These are phyloP conservation scores for Wickerhamomyces chambardii DNA, from an alignment of 805 yeast genomes.

Conservation along the genomic window DNA sequence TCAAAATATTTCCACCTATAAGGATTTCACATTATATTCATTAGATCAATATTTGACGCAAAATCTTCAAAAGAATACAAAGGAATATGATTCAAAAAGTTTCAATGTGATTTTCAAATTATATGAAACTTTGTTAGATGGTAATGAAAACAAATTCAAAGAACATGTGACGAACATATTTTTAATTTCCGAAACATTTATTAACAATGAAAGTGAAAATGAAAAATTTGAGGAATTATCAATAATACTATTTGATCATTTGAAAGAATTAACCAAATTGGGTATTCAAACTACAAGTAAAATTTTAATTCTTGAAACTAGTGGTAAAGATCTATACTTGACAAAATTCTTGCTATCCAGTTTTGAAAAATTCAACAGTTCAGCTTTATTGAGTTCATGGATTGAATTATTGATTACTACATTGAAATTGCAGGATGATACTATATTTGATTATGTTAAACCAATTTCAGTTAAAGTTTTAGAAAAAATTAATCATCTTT, in stretches of 20 bases:
- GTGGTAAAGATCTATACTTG: conserved; percentile 11
- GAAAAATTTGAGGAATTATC: conserved; percentile 11
- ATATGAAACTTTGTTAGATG: conserved; percentile 39
- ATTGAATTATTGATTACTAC: conserved; percentile 10
- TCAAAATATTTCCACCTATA: conserved; percentile 49
- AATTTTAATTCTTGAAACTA: conserved; percentile 7
- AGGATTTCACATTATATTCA: conserved; percentile 39
- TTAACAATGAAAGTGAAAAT: conserved; percentile 2
- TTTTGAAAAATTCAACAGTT: conserved; percentile 12
- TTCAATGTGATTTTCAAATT: conserved; percentile 35
- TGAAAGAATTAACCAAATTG: conserved; percentile 12
- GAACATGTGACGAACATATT: conserved; percentile 32
- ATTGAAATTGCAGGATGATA: conserved; percentile 15
- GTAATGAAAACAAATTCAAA: conserved; percentile 45
- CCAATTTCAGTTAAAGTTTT: conserved; percentile 13
- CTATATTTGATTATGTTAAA: conserved; percentile 15
- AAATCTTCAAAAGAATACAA: no score
- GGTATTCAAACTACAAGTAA: conserved; percentile 9
- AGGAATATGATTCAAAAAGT: conserved; percentile 26
- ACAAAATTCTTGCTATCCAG: conserved; percentile 14
- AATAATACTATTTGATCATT: conserved; percentile 14
- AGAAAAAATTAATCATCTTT: conserved; percentile 11
- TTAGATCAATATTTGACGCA: conserved; percentile 40
- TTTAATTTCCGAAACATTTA: conserved; percentile 21
- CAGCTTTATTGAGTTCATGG: conserved; percentile 13